phyloP scores from a whole-genome alignment of 2,329 filamentous ascomycete species.

The Fusarium fujikuroi region DNA sequence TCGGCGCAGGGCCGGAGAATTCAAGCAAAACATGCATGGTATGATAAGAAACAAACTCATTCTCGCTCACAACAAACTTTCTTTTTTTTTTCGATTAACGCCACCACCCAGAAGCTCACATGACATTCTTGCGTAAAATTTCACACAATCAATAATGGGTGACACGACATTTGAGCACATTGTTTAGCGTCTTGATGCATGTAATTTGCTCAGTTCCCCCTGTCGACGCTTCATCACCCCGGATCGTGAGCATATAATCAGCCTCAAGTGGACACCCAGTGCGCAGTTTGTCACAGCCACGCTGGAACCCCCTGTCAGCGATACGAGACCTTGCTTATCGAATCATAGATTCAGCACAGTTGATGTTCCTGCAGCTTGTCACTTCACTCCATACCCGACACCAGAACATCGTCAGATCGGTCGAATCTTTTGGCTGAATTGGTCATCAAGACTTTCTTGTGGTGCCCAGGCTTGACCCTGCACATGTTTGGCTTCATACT shows the following conservation, averaged over 20 bases:
- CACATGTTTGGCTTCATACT: background rate
- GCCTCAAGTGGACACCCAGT: background rate
- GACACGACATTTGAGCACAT: constrained; percentile 1
- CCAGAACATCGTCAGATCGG: background rate
- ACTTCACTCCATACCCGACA: background rate
- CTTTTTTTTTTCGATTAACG: background rate
- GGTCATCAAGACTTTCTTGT: background rate
- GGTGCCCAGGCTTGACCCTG: background rate
- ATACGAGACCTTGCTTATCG: background rate
- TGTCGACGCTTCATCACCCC: background rate
- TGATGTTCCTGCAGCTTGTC: background rate
- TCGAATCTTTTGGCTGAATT: background rate
- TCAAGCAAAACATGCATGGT: too few species aligned
- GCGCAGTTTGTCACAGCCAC: background rate
- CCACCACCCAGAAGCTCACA: too few species aligned
- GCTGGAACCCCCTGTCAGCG: background rate
- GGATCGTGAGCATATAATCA: background rate
- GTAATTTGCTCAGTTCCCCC: background rate
- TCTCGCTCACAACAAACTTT: background rate
- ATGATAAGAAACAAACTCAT: constrained; percentile 1
- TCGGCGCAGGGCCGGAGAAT: too few species aligned
- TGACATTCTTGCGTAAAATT: background rate
- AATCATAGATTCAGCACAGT: background rate
- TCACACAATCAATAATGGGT: background rate
- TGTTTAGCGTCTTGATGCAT: background rate